Base-by-base conservation (phyloP, 169 alveolate genomes). In the Plasmodium reichenowi region DNA sequence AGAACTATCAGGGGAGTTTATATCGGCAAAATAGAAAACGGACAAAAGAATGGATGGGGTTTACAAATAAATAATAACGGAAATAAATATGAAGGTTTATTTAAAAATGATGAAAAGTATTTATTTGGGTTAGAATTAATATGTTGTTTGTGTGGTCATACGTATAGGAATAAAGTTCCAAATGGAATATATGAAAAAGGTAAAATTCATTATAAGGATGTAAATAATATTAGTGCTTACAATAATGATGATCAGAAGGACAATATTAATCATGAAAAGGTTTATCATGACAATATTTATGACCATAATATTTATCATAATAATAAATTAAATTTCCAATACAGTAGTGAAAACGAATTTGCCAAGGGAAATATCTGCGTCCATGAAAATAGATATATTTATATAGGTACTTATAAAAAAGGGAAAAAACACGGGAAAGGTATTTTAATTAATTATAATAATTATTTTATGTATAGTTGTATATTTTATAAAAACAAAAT, bases 21-120 rank as follows among this genome's bases (percentile, higher is more conserved):
- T 60, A 83, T 83, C 68, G 91, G 91, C 32, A 32, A 52, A 38
- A 54, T 83, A 68, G 20, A 83, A 67, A 62, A 83, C 59, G 59
- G 70, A 58, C 88, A 88, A 64, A 88, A 89, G 72, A 78, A 92
- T 60, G 95, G 95, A 29, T 92, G 95, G 95, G 95, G 95, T 20
- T 90, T 92, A 29, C 59, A 67, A 26, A 70, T 92, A 20, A 92
- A 92, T 80, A 83, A 83, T 48, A 83, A 83, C 47, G 95, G 95
- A n/a, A 92, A 92, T 72, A 92, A 88, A 59, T 92, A 89, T 73
- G 95, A 92, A 59, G 95, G 95, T 2, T 47, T 76, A 48, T 92
- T 92, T 91, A 66, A 78, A 66, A 78, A 92, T 74, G 91, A 92
- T 32, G 78, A 73, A 38, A 92, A 91, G 52, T 58, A 92, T 70